A percentile compares a stretch with the other conserved stretches of the same genome.
These are phyloP conservation scores for Trichophaea hybrida DNA, from an alignment of 2,329 filamentous ascomycete genomes.

Conservation along the genomic window DNA sequence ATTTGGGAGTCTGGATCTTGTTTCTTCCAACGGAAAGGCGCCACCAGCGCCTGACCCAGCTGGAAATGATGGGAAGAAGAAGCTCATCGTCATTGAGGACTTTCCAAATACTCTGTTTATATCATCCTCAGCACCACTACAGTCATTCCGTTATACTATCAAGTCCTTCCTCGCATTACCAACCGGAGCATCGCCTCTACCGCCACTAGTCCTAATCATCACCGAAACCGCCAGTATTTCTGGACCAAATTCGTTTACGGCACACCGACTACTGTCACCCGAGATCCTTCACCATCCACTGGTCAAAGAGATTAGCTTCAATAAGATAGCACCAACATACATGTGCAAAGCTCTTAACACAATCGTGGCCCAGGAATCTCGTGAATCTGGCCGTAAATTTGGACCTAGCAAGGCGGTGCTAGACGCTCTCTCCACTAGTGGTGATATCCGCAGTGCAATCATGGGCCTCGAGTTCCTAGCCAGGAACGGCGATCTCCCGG, in stretches of 20 bases:
- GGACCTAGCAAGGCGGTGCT: slow-evolving; percentile 68
- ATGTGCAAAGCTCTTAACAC: slow-evolving; percentile 71
- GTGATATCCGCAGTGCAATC: slow-evolving; percentile 84
- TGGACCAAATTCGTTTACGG: slow-evolving; percentile 80
- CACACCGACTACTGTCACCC: slow-evolving; percentile 73
- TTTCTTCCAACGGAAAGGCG: slow-evolving; percentile 6
- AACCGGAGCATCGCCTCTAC: slow-evolving; percentile 33
- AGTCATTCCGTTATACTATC: slow-evolving; percentile 60
- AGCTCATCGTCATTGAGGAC: slow-evolving; percentile 63
- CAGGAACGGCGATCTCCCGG: slow-evolving; percentile 13
- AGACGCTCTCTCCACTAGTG: slow-evolving; percentile 66
- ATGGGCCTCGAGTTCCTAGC: slow-evolving; percentile 75
- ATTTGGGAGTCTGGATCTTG: slow-evolving; percentile 54
- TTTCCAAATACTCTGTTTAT: slow-evolving; percentile 62
- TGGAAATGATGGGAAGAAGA: slow-evolving; percentile 29
- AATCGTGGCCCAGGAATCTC: slow-evolving; percentile 71
- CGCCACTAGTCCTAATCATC: slow-evolving; percentile 74
- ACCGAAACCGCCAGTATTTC: slow-evolving; percentile 84
- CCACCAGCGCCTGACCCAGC: not conserved
- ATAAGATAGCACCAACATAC: slow-evolving; percentile 73
- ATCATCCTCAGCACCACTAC: slow-evolving; percentile 45
- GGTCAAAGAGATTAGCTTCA: slow-evolving; percentile 76
- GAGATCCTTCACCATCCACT: slow-evolving; percentile 71
- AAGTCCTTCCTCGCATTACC: slow-evolving; percentile 24
- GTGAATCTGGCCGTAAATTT: slow-evolving; percentile 57